Evolutionary conservation across 441 rosid species (phyloP).

Genomic region (Flueggea neowawraea): DNA sequence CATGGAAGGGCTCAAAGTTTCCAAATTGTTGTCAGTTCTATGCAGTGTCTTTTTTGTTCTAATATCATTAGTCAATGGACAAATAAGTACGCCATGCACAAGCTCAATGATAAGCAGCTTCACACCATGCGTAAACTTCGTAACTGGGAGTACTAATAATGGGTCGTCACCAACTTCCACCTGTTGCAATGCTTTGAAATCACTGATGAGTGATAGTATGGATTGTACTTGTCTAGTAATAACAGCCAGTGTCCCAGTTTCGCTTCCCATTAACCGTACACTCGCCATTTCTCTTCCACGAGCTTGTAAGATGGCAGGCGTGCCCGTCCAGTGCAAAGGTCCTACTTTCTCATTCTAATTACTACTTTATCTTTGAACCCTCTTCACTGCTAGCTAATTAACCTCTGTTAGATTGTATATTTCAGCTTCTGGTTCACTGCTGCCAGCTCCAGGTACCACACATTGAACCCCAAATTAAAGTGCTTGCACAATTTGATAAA

Average conservation of each 20-base stretch:
- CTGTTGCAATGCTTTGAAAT: conserved; percentile 60
- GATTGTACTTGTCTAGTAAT: conserved; percentile 71
- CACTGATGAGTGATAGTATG: conserved; percentile 38
- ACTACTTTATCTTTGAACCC: no score
- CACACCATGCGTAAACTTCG: conserved; percentile 74
- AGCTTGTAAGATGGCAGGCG: conserved; percentile 56
- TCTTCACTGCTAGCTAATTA: no score
- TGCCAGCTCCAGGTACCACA: conserved; percentile 70
- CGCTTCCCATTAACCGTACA: conserved; percentile 53
- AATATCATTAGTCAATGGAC: conserved; percentile 36
- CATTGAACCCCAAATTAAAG: no score
- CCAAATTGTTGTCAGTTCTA: conserved; percentile 14
- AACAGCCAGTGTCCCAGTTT: conserved; percentile 70
- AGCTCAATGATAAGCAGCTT: conserved; percentile 64
- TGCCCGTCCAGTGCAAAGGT: conserved; percentile 80
- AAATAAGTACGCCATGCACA: conserved; percentile 73
- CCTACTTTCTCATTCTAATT: background rate
- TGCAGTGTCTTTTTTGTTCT: background rate
- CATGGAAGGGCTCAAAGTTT: conserved; percentile 27
- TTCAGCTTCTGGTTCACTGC: conserved; percentile 71
- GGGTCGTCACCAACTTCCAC: conserved; percentile 50
- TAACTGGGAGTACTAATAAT: conserved; percentile 68
- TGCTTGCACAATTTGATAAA: no score
- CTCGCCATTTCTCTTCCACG: conserved; percentile 65
- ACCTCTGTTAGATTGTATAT: conserved; percentile 1